A percentile compares a stretch with the other conserved stretches of the same genome.
Conservation (phyloP, 495 filamentous ascomycete genomes). For the Saxispiralis lemnorum region DNA sequence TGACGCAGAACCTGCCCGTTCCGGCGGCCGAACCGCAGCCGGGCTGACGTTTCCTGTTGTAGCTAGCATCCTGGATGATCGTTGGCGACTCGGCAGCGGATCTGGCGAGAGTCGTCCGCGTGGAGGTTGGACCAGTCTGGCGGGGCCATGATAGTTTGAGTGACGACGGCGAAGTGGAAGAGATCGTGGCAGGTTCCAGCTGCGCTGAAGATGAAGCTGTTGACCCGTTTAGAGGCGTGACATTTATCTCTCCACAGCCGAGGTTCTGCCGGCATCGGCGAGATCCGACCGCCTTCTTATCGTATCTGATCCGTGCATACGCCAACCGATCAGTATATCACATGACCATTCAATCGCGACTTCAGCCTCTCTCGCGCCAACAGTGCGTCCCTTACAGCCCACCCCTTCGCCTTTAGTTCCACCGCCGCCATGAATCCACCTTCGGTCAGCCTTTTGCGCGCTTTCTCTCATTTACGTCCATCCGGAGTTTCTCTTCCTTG, state of each 20-base stretch:
- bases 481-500: not conserved
- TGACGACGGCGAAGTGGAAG: not conserved
- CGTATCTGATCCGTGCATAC: too few relatives aligned
- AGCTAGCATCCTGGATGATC: conserved; percentile 32
- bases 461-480: conserved; percentile 8
- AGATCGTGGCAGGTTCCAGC: too few relatives aligned
- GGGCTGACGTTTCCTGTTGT: too few relatives aligned
- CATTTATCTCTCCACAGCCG: too few relatives aligned
- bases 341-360: too few relatives aligned
- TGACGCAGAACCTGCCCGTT: too few relatives aligned
- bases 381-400: not conserved
- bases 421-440: conserved; percentile 8
- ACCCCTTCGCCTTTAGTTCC: not conserved
- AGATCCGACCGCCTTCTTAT: too few relatives aligned
- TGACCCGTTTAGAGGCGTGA: too few relatives aligned
- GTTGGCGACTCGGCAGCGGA: conserved; percentile 16
- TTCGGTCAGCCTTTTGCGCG: conserved; percentile 9
- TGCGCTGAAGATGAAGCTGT: too few relatives aligned
- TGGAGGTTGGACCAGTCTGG: conserved; percentile 2
- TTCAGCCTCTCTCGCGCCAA: not conserved
- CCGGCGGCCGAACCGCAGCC: too few relatives aligned
- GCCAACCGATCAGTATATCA: too few relatives aligned
- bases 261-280: too few relatives aligned
- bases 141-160: not conserved
- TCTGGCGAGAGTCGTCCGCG: conserved; percentile 15